These are phyloP conservation scores for Leersia perrieri DNA, from an alignment of 176 grass and related monocot genomes.

Conservation along the genomic window DNA sequence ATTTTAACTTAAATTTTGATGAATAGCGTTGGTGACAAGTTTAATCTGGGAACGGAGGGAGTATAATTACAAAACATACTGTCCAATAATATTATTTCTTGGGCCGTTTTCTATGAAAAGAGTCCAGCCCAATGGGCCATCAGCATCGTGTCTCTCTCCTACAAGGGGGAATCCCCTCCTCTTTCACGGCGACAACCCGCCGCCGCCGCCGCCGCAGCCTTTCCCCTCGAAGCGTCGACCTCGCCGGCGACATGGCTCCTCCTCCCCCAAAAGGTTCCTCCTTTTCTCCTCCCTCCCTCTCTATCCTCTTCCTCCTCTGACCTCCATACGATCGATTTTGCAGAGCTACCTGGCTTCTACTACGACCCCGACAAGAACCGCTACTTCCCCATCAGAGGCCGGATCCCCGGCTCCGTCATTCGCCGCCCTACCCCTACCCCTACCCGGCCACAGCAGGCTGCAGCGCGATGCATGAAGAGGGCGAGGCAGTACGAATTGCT, in stretches of 20 bases:
- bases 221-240: not conserved
- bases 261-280: constrained; percentile 41
- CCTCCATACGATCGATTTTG: not conserved
- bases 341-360: constrained; percentile 80
- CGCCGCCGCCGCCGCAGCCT: not conserved
- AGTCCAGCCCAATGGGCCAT: not conserved
- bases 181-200: constrained; percentile 18
- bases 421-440: constrained; percentile 14
- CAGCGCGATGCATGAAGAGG: constrained; percentile 29
- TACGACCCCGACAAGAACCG: constrained; percentile 84
- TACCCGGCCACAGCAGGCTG: not conserved
- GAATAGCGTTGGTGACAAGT: too few relatives aligned
- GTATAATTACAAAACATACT: too few relatives aligned
- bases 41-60: too few relatives aligned
- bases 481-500: constrained; percentile 53
- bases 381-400: constrained; percentile 68
- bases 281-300: not conserved
- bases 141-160: not conserved
- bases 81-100: too few relatives aligned
- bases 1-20: too few relatives aligned
- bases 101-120: not conserved
- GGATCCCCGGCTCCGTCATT: constrained; percentile 57
- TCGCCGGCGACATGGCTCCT: constrained; percentile 38
- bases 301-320: not conserved
- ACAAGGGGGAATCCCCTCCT: too few relatives aligned